phyloP scores from a whole-genome alignment of 257 asterid species.

The Nicotiana sylvestris region DNA sequence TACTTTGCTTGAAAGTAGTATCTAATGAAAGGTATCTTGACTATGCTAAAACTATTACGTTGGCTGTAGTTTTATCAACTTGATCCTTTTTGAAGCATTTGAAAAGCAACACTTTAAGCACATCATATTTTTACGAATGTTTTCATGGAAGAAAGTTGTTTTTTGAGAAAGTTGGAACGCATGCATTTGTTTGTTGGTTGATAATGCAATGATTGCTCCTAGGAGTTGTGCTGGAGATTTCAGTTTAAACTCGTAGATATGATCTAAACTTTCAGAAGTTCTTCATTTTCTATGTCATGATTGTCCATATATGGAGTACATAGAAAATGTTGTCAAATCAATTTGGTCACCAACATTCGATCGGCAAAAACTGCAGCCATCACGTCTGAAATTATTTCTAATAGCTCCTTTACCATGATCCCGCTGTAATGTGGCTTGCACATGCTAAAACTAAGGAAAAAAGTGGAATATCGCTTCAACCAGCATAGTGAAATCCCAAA shows the following conservation, averaged over 20 bases:
- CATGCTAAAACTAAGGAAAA: background rate
- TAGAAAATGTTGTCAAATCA: background rate
- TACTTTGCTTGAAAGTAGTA: conserved; percentile 1
- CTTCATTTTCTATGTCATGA: background rate
- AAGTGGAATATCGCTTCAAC: background rate
- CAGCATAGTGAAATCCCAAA: background rate
- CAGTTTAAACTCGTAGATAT: background rate
- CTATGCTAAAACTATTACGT: background rate
- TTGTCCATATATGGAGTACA: background rate
- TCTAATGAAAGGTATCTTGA: background rate
- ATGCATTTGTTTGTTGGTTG: background rate
- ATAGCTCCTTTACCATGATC: background rate
- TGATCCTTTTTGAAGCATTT: background rate
- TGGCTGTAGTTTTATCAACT: background rate
- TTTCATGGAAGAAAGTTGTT: background rate
- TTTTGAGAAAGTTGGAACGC: background rate
- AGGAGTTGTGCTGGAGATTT: background rate
- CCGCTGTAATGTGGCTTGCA: background rate
- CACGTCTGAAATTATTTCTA: background rate
- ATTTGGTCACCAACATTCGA: background rate
- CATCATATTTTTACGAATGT: background rate
- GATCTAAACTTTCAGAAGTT: background rate
- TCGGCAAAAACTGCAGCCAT: background rate
- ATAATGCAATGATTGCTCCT: background rate
- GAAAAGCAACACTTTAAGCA: background rate